Percentiles rank a stretch among this genome's conserved stretches.
Evolutionary conservation across 495 filamentous ascomycete species (phyloP).

Genomic region (Evernia prunastri): DNA sequence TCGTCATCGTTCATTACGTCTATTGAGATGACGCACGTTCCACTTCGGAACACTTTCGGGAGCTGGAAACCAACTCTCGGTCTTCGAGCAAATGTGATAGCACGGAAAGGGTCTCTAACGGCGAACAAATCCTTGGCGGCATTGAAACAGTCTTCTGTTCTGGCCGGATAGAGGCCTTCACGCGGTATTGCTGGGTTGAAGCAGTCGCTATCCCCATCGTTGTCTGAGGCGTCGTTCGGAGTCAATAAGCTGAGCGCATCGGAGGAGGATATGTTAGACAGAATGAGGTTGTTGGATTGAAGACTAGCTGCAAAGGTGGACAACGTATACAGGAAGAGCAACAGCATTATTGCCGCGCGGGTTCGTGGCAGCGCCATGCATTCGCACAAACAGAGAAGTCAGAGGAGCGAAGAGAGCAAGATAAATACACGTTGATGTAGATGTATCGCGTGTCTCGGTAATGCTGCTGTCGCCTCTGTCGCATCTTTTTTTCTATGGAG

Average conservation of each 20-base stretch:
- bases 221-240: background rate
- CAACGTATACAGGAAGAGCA: background rate
- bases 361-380: background rate
- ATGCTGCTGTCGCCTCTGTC: background rate
- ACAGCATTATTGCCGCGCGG: background rate
- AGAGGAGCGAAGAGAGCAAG: background rate
- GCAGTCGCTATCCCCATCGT: background rate
- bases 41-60: background rate
- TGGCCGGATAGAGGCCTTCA: background rate
- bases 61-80: background rate
- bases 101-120: background rate
- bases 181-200: background rate
- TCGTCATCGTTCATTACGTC: background rate
- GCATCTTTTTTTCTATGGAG: background rate
- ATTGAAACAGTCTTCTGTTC: background rate
- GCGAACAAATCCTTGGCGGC: background rate
- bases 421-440: too few species aligned
- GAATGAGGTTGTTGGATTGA: background rate
- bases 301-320: background rate
- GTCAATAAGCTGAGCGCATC: background rate
- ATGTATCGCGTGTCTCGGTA: background rate
- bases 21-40: slow-evolving; percentile 7
- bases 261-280: background rate
- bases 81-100: background rate
- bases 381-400: background rate